These are phyloP conservation scores for Cladosporium phlei DNA, from an alignment of 2,329 filamentous ascomycete genomes.

Conservation along the genomic window DNA sequence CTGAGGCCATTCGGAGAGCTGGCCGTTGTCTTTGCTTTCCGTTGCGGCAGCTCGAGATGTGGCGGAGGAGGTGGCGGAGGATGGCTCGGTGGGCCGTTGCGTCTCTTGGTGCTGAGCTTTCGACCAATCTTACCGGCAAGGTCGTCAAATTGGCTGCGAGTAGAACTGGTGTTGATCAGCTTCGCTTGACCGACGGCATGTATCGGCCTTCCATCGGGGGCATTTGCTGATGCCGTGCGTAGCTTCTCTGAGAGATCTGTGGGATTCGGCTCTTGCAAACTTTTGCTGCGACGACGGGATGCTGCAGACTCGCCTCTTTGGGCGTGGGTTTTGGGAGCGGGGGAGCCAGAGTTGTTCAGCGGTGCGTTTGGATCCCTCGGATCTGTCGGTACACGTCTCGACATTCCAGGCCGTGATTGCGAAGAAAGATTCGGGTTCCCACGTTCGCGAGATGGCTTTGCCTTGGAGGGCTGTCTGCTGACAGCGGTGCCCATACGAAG, in stretches of 20 bases:
- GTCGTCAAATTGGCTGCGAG: neutral
- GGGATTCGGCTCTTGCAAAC: constrained; percentile 1
- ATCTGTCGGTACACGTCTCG: constrained; percentile 7
- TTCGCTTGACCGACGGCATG: constrained; percentile 9
- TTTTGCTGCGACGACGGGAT: constrained; percentile 6
- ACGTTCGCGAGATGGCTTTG: neutral
- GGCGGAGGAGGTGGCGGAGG: neutral
- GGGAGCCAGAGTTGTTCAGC: neutral
- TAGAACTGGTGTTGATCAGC: neutral
- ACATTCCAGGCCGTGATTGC: neutral
- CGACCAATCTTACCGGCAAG: constrained; percentile 4
- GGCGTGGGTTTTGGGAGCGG: neutral
- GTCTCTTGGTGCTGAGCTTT: constrained; percentile 7
- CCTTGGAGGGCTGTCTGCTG: constrained; percentile 9
- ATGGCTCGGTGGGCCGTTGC: constrained; percentile 1
- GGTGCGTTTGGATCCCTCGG: neutral
- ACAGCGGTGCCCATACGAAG: constrained; percentile 2
- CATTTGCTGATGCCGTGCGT: constrained; percentile 5
- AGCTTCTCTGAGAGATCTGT: constrained; percentile 8
- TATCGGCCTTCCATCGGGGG: constrained; percentile 5
- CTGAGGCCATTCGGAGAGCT: constrained; percentile 35
- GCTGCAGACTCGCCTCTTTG: neutral
- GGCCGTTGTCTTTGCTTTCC: constrained; percentile 42
- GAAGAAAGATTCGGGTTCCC: constrained; percentile 6
- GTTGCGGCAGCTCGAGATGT: constrained; percentile 21